A percentile compares a stretch with the other conserved stretches of the same genome.
phyloP scores from a whole-genome alignment of 1,284 basidiomycete species.

The Phlebopus sp. region DNA sequence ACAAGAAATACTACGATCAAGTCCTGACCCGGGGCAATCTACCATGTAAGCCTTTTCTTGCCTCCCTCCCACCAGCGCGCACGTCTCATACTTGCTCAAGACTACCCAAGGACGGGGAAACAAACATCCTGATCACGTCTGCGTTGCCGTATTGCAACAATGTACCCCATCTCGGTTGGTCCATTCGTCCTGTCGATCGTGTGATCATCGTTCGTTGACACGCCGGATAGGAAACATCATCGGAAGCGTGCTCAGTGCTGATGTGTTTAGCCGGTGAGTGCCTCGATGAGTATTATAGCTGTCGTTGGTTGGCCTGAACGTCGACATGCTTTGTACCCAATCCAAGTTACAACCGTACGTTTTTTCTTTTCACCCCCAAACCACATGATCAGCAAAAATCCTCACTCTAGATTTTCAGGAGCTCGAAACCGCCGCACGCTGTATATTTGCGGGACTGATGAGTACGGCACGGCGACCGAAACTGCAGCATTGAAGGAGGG shows the following conservation, averaged over 20 bases:
- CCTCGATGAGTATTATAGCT: neutral
- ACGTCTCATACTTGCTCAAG: conserved; percentile 39
- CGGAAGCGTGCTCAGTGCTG: conserved; percentile 92
- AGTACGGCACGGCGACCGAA: conserved; percentile 98
- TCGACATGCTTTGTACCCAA: conserved; percentile 28
- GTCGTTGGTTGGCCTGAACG: conserved; percentile 9
- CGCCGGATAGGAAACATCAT: conserved; percentile 85
- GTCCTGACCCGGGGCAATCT: conserved; percentile 48
- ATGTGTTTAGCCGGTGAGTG: conserved; percentile 91
- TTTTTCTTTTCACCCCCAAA: neutral
- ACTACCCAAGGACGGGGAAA: conserved; percentile 81
- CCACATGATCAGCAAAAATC: neutral
- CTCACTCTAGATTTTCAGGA: conserved; percentile 42
- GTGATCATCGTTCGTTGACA: conserved; percentile 7
- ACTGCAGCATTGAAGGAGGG: conserved; percentile 96
- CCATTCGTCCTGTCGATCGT: conserved; percentile 5
- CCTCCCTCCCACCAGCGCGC: conserved; percentile 5
- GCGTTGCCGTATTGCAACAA: conserved; percentile 99
- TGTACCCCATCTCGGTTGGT: conserved; percentile 89
- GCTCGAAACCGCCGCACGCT: conserved; percentile 72
- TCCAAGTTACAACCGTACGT: conserved; percentile 72
- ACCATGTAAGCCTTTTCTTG: conserved; percentile 39
- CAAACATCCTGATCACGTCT: conserved; percentile 91
- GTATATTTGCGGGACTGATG: conserved; percentile 97
- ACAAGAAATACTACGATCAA: conserved; percentile 58